These are phyloP conservation scores for Aureobasidium leucospermi DNA, from an alignment of 2,329 filamentous ascomycete species.

Conservation along the genomic window DNA sequence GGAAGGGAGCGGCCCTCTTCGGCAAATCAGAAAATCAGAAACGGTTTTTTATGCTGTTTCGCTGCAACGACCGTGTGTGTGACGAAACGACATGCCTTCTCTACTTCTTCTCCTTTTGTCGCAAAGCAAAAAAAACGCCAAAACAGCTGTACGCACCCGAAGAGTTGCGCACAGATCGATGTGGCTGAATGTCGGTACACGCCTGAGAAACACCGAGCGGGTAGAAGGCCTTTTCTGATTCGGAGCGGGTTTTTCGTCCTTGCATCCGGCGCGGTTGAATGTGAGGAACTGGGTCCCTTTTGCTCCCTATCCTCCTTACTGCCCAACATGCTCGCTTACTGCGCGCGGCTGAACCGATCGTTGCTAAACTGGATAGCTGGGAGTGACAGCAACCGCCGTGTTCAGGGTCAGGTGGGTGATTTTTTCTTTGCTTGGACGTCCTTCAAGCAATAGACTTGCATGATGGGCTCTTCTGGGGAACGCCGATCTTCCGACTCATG, in stretches of 20 bases:
- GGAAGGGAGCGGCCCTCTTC: constrained; percentile 6
- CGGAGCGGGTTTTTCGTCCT: neutral
- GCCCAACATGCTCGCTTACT: constrained; percentile 8
- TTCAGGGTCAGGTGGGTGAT: neutral
- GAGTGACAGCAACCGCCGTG: neutral
- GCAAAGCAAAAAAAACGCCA: neutral
- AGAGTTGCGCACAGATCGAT: neutral
- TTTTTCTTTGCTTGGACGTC: neutral
- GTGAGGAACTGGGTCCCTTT: neutral
- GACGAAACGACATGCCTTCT: neutral
- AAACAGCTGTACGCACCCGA: neutral
- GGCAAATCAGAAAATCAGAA: constrained; percentile 1
- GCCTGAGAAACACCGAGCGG: neutral
- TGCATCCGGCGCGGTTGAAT: constrained; percentile 9
- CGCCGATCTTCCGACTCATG: neutral
- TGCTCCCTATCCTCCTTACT: neutral
- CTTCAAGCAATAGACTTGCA: constrained; percentile 4
- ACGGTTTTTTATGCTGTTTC: neutral
- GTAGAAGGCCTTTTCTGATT: constrained; percentile 1
- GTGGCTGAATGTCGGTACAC: neutral
- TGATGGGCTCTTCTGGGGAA: neutral
- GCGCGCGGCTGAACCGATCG: neutral
- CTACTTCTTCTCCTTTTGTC: neutral
- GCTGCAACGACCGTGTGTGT: neutral
- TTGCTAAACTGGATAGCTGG: neutral